phyloP scores from a whole-genome alignment of 495 filamentous ascomycete genomes.

The Elaphomyces granulatus region DNA sequence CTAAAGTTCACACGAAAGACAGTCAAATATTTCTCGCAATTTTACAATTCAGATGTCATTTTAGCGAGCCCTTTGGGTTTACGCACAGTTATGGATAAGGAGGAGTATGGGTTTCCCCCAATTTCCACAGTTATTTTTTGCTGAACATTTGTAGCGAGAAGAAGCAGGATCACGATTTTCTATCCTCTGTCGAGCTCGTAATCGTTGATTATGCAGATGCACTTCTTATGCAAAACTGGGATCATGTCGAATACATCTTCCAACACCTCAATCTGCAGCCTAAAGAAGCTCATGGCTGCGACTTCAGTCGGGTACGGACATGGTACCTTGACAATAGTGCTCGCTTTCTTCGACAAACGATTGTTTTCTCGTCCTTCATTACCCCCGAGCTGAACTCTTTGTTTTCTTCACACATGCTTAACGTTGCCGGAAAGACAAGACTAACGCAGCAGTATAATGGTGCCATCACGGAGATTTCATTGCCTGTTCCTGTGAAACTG shows the following conservation, averaged over 20 bases:
- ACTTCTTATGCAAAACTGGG: conserved; percentile 96
- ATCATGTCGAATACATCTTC: conserved; percentile 81
- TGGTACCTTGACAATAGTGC: conserved; percentile 89
- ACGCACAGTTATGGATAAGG: conserved; percentile 72
- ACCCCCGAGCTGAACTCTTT: conserved; percentile 80
- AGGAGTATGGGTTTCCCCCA: conserved; percentile 27
- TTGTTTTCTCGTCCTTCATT: conserved; percentile 65
- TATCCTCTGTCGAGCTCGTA: conserved; percentile 81
- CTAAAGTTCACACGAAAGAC: conserved; percentile 93
- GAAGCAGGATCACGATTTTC: conserved; percentile 79
- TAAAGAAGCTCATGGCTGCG: conserved; percentile 78
- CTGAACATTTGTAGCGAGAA: conserved; percentile 34
- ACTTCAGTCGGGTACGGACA: conserved; percentile 77
- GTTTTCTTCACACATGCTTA: conserved; percentile 60
- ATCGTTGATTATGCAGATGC: conserved; percentile 89
- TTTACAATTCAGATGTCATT: conserved; percentile 93
- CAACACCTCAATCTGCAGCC: conserved; percentile 86
- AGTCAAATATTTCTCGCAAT: conserved; percentile 85
- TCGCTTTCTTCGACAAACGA: conserved; percentile 65
- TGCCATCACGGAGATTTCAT: conserved; percentile 46
- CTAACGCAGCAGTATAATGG: conserved; percentile 51
- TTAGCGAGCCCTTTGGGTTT: conserved; percentile 79
- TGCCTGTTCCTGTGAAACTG: conserved; percentile 59
- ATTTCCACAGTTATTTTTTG: not conserved
- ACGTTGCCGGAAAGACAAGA: conserved; percentile 63